phyloP scores from a whole-genome alignment of 768 basidiomycete species.

The Agrocybe pediades region DNA sequence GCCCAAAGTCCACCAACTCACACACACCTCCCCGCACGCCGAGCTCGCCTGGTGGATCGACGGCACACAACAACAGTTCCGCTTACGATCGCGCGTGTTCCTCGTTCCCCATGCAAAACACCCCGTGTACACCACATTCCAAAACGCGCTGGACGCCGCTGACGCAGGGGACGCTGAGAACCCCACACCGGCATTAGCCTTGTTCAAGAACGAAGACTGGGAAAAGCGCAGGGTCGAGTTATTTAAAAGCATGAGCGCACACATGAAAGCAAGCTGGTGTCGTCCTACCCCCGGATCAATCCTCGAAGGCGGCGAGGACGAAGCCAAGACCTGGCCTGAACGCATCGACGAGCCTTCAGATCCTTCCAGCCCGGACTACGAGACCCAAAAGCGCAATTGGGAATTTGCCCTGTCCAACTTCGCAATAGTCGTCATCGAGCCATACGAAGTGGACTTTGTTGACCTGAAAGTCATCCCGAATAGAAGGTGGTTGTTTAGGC shows the following conservation, averaged over 20 bases:
- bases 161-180: slow-evolving; percentile 15
- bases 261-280: slow-evolving; percentile 74
- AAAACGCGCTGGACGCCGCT: slow-evolving; percentile 17
- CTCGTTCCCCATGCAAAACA: slow-evolving; percentile 55
- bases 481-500: slow-evolving; percentile 55
- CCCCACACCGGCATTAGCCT: slow-evolving; percentile 29
- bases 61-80: slow-evolving; percentile 70
- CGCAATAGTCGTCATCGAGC: slow-evolving; percentile 72
- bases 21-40: slow-evolving; percentile 44
- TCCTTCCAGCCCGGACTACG: slow-evolving; percentile 31
- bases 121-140: slow-evolving; percentile 34
- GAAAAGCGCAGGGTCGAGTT: slow-evolving; percentile 59
- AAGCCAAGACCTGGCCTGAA: slow-evolving; percentile 63
- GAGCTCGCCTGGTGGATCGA: slow-evolving; percentile 79
- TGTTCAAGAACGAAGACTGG: slow-evolving; percentile 52
- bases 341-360: slow-evolving; percentile 47
- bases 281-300: slow-evolving; percentile 64
- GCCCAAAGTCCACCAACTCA: slow-evolving; percentile 65
- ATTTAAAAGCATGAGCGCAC: slow-evolving; percentile 59
- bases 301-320: slow-evolving; percentile 53
- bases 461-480: slow-evolving; percentile 63
- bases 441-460: slow-evolving; percentile 66
- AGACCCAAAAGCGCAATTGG: slow-evolving; percentile 47
- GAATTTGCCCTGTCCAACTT: slow-evolving; percentile 65
- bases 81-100: slow-evolving; percentile 59